A percentile compares a stretch with the other conserved stretches of the same genome.
Conservation (phyloP, 2,329 filamentous ascomycete genomes). For the Chaetomiaceae sp. region DNA sequence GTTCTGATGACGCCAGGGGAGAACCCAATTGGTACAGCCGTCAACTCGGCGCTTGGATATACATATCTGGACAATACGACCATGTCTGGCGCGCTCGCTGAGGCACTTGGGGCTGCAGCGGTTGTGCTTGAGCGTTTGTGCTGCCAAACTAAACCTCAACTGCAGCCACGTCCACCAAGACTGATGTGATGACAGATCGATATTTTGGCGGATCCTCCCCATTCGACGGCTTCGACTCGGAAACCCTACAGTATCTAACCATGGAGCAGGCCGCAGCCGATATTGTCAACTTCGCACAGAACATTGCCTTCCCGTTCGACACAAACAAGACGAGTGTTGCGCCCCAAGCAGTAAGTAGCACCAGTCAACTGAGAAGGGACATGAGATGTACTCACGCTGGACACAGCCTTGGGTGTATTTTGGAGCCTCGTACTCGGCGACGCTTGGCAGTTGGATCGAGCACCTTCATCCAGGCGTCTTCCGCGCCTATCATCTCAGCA, state of each 20-base stretch:
- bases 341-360: conserved; percentile 12
- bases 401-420: conserved; percentile 21
- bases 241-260: conserved; percentile 22
- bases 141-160: neutral
- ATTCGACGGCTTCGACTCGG: conserved; percentile 19
- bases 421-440: conserved; percentile 20
- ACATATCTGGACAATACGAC: conserved; percentile 21
- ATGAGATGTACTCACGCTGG: neutral
- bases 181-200: conserved; percentile 12
- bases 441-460: conserved; percentile 22
- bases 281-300: conserved; percentile 22
- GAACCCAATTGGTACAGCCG: conserved; percentile 8
- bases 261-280: conserved; percentile 20
- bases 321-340: conserved; percentile 14
- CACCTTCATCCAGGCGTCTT: conserved; percentile 20
- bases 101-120: conserved; percentile 16
- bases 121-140: conserved; percentile 21
- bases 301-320: conserved; percentile 18
- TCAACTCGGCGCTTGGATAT: conserved; percentile 14
- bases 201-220: conserved; percentile 22
- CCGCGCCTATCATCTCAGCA: conserved; percentile 21
- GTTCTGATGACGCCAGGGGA: conserved; percentile 21
- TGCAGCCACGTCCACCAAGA: no score
- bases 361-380: no score
- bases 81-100: conserved; percentile 17